Base-by-base conservation (phyloP, 768 basidiomycete species). In the Pleurotus tuoliensis region DNA sequence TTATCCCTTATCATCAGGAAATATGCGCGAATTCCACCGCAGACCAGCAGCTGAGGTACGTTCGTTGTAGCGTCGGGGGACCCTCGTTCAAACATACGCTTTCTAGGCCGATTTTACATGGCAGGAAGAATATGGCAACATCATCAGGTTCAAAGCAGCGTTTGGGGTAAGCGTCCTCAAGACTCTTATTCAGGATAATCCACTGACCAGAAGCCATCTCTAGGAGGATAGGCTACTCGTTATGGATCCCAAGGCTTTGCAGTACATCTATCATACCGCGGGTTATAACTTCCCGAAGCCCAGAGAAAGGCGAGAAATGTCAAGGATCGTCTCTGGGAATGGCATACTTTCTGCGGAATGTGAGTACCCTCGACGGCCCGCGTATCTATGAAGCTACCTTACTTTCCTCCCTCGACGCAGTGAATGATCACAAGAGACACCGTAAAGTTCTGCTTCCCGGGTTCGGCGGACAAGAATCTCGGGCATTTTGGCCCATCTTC, bases 241-340 rank as follows among this genome's bases (percentile, higher is more conserved):
- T 3, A 66, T 76, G 4, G 81, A 82, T 62, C 73, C 78, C 4
- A 81, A 82, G 59, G 79, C 78, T 3, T 66, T 77, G 27, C 73
- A 76, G 47, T 72, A 75, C 57, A 75, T 81, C 38, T 73, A 76
- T 58, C 71, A 73, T 25, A 76, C 76, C 1, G 69, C 74, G 2
- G 75, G 69, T 2, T 78, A 82, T 56, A 67, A 67, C 22, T 82
- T 74, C 57, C 64, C 62, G 22, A 82, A 79, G 56, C 72, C 68
- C 47, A 61, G 68, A 6, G 73, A 72, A 55, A 70, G 74, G 34
- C 62, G 67, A n/a, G 72, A 73, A 49, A 44, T 75, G 16, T 71
- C 73, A 20, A 66, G 72, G 15, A 44, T 74, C 18, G 47, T 71
- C 15, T 59, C 66, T 34, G 77, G 79, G 13, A 63, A 57, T 37